Evolutionary conservation across 345 rosid species (phyloP).

Genomic region (Erysimum cheiranthoides): DNA sequence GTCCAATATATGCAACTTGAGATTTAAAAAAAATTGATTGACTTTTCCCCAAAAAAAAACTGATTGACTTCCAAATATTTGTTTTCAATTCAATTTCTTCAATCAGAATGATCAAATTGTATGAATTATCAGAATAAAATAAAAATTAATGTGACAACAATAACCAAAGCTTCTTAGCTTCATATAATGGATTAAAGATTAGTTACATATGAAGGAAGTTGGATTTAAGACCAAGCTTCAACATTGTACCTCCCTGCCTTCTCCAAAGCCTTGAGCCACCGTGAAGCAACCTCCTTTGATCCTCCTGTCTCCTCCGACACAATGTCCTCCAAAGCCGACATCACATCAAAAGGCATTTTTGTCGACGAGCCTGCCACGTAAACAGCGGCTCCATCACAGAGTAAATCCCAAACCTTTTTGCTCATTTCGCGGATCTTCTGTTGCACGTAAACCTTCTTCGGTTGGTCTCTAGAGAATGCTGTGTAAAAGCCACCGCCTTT

Average conservation of each 20-base stretch:
- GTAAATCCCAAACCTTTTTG: slow-evolving; percentile 63
- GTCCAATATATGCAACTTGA: too few species aligned
- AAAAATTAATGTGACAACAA: slow-evolving; percentile 2
- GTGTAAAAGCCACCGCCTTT: slow-evolving; percentile 83
- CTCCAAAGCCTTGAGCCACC: slow-evolving; percentile 72
- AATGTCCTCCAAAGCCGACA: slow-evolving; percentile 76
- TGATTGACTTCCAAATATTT: too few species aligned
- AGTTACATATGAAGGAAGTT: slow-evolving; percentile 9
- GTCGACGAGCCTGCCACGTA: slow-evolving; percentile 93
- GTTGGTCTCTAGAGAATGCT: slow-evolving; percentile 94
- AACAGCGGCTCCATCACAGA: slow-evolving; percentile 66
- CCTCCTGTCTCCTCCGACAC: slow-evolving; percentile 57
- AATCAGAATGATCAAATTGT: too few species aligned
- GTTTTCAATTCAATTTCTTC: too few species aligned
- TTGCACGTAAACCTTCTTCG: slow-evolving; percentile 88
- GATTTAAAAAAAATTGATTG: too few species aligned
- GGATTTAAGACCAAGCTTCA: slow-evolving; percentile 87
- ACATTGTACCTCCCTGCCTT: slow-evolving; percentile 84
- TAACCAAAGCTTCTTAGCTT: slow-evolving; percentile 5
- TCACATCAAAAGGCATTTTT: slow-evolving; percentile 87
- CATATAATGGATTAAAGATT: not conserved
- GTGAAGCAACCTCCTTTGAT: slow-evolving; percentile 60
- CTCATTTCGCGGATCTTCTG: slow-evolving; percentile 77
- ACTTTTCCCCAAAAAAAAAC: too few species aligned
- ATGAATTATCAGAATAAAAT: not conserved